phyloP scores from a whole-genome alignment of 164 flowering plant genomes.

The Vitis labrusca region DNA sequence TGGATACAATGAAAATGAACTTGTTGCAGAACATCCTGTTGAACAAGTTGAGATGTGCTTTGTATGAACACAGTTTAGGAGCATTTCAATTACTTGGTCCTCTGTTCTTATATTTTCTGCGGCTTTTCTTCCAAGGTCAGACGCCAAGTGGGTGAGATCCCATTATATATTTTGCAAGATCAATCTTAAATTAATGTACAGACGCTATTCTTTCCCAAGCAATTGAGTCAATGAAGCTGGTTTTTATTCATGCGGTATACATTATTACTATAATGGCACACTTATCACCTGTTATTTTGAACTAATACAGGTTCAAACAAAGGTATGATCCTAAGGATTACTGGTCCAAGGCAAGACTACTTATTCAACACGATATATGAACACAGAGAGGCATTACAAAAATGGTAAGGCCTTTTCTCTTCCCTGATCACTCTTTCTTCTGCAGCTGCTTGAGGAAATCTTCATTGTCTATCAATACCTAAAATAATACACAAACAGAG shows the following conservation, averaged over 20 bases:
- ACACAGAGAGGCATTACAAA: too few species aligned
- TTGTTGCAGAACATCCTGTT: neutral
- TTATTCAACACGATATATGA: too few species aligned
- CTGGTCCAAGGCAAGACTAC: too few species aligned
- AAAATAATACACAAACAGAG: neutral
- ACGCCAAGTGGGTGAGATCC: neutral
- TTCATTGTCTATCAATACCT: constrained; percentile 12
- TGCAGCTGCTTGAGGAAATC: constrained; percentile 6
- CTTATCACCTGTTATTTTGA: too few species aligned
- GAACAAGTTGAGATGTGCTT: neutral
- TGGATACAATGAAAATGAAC: neutral
- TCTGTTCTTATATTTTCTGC: neutral
- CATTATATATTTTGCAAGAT: neutral
- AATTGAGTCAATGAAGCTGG: too few species aligned
- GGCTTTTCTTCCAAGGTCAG: neutral
- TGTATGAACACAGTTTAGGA: neutral
- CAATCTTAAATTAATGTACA: too few species aligned
- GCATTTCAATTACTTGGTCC: neutral
- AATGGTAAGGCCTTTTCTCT: too few species aligned
- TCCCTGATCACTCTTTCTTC: neutral
- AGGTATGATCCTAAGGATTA: too few species aligned
- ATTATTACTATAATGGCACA: too few species aligned
- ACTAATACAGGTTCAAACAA: too few species aligned
- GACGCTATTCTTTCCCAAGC: too few species aligned
- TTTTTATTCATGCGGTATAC: too few species aligned